Percentiles rank a stretch among this genome's conserved stretches.
phyloP scores from a whole-genome alignment of 805 yeast genomes.

The Naumovozyma castellii region DNA sequence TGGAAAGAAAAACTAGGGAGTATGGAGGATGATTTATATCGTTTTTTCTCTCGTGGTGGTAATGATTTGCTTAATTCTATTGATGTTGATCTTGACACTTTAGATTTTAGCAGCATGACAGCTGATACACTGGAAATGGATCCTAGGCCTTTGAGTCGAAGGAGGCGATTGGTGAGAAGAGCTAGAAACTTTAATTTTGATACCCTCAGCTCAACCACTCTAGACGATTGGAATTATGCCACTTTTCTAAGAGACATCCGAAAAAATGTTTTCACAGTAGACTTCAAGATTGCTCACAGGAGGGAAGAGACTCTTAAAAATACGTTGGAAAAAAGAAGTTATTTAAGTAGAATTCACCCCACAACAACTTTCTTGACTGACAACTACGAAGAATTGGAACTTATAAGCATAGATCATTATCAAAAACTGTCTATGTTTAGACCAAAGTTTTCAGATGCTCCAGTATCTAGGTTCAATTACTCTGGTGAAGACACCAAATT shows the following conservation, averaged over 20 bases:
- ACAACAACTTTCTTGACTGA: slow-evolving; percentile 19
- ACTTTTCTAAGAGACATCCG: slow-evolving; percentile 12
- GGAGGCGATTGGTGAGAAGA: slow-evolving; percentile 4
- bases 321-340: not conserved
- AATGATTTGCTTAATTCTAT: no score
- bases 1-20: slow-evolving; percentile 15
- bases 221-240: slow-evolving; percentile 9
- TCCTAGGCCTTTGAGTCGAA: slow-evolving; percentile 2
- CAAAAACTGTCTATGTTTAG: slow-evolving; percentile 13
- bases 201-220: slow-evolving; percentile 1
- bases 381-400: slow-evolving; percentile 17
- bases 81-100: no score
- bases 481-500: slow-evolving; percentile 1
- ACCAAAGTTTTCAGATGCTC: slow-evolving; percentile 18
- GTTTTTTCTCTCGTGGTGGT: not conserved
- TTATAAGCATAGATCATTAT: slow-evolving; percentile 17
- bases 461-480: slow-evolving; percentile 12
- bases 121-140: not conserved
- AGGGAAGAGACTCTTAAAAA: slow-evolving; percentile 6
- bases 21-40: not conserved
- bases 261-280: slow-evolving; percentile 16
- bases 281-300: slow-evolving; percentile 8
- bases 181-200: not conserved
- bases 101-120: not conserved
- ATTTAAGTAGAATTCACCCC: slow-evolving; percentile 5